phyloP scores from a whole-genome alignment of 2,329 filamentous ascomycete genomes.

The Pestalotiopsis sp. region DNA sequence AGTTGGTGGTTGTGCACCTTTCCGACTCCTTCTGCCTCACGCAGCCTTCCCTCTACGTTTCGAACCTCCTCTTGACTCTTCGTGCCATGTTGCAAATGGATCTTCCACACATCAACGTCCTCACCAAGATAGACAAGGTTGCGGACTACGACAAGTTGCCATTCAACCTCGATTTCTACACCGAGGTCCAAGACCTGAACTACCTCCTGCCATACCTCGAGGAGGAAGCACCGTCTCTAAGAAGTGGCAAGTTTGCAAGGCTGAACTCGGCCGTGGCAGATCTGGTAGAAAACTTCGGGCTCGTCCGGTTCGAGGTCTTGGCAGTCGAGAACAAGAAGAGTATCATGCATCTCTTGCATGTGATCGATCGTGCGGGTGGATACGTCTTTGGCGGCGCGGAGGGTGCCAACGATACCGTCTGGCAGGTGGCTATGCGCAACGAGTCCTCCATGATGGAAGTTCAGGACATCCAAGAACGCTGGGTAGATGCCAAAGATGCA shows the following conservation, averaged over 20 bases:
- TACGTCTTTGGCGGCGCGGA: slow-evolving; percentile 92
- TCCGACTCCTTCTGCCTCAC: slow-evolving; percentile 94
- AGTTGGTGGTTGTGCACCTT: slow-evolving; percentile 93
- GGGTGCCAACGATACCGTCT: slow-evolving; percentile 93
- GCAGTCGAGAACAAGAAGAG: slow-evolving; percentile 96
- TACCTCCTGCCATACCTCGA: slow-evolving; percentile 83
- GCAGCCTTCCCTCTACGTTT: slow-evolving; percentile 91
- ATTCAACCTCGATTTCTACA: slow-evolving; percentile 97
- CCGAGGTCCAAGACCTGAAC: slow-evolving; percentile 90
- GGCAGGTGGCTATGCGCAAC: slow-evolving; percentile 90
- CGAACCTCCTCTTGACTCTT: slow-evolving; percentile 88
- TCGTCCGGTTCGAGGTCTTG: slow-evolving; percentile 90
- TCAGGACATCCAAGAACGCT: slow-evolving; percentile 90
- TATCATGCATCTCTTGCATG: slow-evolving; percentile 88
- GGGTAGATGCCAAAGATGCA: slow-evolving; percentile 88
- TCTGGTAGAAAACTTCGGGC: slow-evolving; percentile 84
- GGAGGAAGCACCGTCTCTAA: slow-evolving; percentile 71
- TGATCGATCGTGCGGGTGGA: slow-evolving; percentile 89
- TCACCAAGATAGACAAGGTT: slow-evolving; percentile 97
- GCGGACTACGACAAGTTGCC: slow-evolving; percentile 81
- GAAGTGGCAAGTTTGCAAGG: slow-evolving; percentile 76
- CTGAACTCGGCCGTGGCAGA: slow-evolving; percentile 86
- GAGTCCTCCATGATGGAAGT: slow-evolving; percentile 77
- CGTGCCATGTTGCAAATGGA: slow-evolving; percentile 99
- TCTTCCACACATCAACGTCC: slow-evolving; percentile 90